Evolutionary conservation across 2,329 filamentous ascomycete species (phyloP).

Genomic region (Taxawa tesnikishii): DNA sequence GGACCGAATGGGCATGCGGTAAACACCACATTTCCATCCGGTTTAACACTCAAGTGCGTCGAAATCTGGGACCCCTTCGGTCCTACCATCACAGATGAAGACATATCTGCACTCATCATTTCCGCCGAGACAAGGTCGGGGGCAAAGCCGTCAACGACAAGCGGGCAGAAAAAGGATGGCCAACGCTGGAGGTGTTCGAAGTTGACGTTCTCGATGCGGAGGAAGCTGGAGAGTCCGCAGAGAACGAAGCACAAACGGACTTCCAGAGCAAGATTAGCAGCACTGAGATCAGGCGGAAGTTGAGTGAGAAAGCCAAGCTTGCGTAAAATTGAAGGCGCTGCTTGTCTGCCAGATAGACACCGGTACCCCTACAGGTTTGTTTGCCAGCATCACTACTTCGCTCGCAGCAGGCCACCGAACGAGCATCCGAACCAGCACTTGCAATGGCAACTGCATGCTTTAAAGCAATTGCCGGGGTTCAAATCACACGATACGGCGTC

Average conservation of each 20-base stretch:
- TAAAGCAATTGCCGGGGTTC: no score
- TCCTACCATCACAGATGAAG: conserved; percentile 73
- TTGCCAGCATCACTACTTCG: no score
- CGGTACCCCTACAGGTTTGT: no score
- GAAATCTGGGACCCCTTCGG: conserved; percentile 82
- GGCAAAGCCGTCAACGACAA: conserved; percentile 74
- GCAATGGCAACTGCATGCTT: no score
- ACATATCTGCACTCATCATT: conserved; percentile 69
- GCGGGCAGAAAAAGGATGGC: conserved; percentile 64
- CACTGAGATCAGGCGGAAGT: conserved; percentile 52
- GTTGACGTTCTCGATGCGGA: conserved; percentile 73
- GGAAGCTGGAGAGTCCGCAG: conserved; percentile 20
- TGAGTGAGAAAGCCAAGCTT: conserved; percentile 11
- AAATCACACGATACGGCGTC: no score
- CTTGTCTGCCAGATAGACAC: no score
- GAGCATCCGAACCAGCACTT: no score
- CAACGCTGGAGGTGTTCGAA: conserved; percentile 65
- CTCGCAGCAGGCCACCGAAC: no score
- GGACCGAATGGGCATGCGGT: conserved; percentile 41
- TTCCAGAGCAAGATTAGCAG: conserved; percentile 86
- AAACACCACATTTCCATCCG: conserved; percentile 45
- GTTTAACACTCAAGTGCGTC: conserved; percentile 63
- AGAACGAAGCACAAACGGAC: no score
- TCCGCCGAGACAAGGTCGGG: conserved; percentile 80
- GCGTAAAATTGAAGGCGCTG: no score